A percentile compares a stretch with the other conserved stretches of the same genome.
Conservation (phyloP, 495 filamentous ascomycete species). For the Choiromyces venosus region DNA sequence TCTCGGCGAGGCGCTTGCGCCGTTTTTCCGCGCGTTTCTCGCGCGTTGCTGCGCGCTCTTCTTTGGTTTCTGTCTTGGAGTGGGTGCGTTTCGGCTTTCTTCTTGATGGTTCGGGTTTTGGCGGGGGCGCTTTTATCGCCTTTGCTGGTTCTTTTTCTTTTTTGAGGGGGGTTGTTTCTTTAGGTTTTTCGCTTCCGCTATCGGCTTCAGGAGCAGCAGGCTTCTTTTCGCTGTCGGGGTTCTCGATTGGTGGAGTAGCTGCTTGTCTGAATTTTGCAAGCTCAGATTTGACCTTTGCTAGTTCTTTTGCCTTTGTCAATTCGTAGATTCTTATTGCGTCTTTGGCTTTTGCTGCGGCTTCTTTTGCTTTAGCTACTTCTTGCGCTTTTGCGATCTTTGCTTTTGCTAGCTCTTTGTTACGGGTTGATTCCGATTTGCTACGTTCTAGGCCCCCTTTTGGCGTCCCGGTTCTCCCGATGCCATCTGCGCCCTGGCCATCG, state of each 20-base stretch:
- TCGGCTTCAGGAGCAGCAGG: neutral
- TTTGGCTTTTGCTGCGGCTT: conserved; percentile 13
- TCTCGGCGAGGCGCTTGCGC: neutral
- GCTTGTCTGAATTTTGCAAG: neutral
- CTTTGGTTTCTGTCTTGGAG: neutral
- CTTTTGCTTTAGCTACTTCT: conserved; percentile 9
- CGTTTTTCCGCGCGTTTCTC: neutral
- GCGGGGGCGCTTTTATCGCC: neutral
- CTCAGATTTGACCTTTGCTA: neutral
- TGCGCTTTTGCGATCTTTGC: neutral
- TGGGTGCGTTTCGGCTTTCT: neutral
- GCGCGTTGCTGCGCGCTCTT: neutral
- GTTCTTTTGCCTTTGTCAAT: neutral
- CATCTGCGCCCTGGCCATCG: neutral
- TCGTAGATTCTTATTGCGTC: conserved; percentile 7
- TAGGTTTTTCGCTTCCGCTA: conserved; percentile 12
- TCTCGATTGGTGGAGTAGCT: neutral
- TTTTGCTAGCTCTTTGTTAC: neutral
- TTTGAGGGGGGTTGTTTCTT: conserved; percentile 2
- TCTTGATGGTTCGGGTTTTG: neutral
- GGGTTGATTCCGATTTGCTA: neutral
- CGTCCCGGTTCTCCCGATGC: neutral
- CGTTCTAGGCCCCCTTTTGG: neutral
- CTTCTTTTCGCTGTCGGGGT: conserved; percentile 8
- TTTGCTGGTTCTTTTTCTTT: conserved; percentile 4